Percentiles rank a stretch among this genome's conserved stretches.
Evolutionary conservation across 148 eudicot species (phyloP).

Genomic region (Silene latifolia): DNA sequence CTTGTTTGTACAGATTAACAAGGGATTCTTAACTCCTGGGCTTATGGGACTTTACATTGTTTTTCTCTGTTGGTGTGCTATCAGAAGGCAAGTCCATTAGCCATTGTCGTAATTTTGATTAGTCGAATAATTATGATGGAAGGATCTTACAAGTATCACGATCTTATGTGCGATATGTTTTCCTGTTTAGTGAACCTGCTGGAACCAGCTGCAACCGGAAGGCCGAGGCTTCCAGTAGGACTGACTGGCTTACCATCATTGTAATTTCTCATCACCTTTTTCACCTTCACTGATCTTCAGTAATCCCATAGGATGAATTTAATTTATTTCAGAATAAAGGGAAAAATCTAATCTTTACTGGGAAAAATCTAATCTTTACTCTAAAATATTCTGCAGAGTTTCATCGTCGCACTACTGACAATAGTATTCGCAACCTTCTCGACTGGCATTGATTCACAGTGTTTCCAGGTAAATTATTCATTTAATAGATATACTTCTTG

Average conservation of each 20-base stretch:
- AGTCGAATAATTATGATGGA: background rate
- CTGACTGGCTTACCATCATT: conserved; percentile 77
- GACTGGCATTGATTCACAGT: conserved; percentile 83
- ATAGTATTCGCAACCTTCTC: conserved; percentile 91
- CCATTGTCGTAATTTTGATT: background rate
- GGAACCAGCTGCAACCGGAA: conserved; percentile 60
- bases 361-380: background rate
- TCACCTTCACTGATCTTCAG: background rate
- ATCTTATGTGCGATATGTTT: conserved; percentile 4
- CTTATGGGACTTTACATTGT: conserved; percentile 84
- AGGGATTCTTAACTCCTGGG: conserved; percentile 75
- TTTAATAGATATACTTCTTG: background rate
- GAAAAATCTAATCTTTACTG: background rate
- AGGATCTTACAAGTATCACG: background rate
- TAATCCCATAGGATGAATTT: background rate
- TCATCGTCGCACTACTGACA: conserved; percentile 65
- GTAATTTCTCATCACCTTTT: conserved; percentile 35
- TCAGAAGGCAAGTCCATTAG: conserved; percentile 51
- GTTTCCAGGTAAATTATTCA: conserved; percentile 57
- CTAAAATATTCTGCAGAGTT: conserved; percentile 45
- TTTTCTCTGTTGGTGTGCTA: conserved; percentile 88
- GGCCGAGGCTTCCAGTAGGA: conserved; percentile 42
- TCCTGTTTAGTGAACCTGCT: conserved; percentile 66
- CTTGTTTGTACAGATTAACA: conserved; percentile 47
- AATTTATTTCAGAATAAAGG: background rate